These are phyloP conservation scores for Cladosporium halotolerans DNA, from an alignment of 2,329 filamentous ascomycete species.

Conservation along the genomic window DNA sequence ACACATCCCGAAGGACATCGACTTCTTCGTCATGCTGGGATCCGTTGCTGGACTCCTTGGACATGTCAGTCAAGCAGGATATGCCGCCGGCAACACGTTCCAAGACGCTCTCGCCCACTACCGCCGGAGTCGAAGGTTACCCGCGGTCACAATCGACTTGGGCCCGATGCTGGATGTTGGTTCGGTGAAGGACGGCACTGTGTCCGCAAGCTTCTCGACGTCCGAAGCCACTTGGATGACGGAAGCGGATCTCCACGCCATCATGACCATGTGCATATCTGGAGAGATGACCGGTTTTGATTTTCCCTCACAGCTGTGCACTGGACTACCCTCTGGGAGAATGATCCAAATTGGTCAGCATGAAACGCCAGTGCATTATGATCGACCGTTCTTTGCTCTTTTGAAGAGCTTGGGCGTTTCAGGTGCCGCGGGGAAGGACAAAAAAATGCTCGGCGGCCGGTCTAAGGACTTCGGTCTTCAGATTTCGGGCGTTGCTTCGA, in stretches of 20 bases:
- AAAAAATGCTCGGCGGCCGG: background rate
- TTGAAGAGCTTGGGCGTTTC: background rate
- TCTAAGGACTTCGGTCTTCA: background rate
- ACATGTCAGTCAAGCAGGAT: constrained; percentile 20
- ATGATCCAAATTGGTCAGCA: background rate
- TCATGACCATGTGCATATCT: background rate
- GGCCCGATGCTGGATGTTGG: constrained; percentile 14
- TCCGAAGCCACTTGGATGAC: background rate
- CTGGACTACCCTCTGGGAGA: background rate
- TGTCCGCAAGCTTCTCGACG: background rate
- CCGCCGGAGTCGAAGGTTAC: constrained; percentile 21
- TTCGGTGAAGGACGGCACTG: background rate
- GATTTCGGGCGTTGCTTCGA: background rate
- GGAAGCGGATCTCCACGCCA: background rate
- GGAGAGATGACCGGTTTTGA: background rate
- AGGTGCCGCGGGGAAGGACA: background rate
- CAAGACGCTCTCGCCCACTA: constrained; percentile 24
- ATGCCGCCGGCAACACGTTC: constrained; percentile 21
- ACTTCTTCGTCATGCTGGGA: constrained; percentile 29
- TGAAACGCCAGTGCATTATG: background rate
- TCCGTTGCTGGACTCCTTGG: constrained; percentile 22
- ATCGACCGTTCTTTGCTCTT: background rate
- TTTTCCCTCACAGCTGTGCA: background rate
- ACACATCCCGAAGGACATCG: constrained; percentile 17
- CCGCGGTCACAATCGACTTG: constrained; percentile 25